Evolutionary conservation across 2,329 filamentous ascomycete genomes (phyloP).

Genomic region (Aureobasidium sp.): DNA sequence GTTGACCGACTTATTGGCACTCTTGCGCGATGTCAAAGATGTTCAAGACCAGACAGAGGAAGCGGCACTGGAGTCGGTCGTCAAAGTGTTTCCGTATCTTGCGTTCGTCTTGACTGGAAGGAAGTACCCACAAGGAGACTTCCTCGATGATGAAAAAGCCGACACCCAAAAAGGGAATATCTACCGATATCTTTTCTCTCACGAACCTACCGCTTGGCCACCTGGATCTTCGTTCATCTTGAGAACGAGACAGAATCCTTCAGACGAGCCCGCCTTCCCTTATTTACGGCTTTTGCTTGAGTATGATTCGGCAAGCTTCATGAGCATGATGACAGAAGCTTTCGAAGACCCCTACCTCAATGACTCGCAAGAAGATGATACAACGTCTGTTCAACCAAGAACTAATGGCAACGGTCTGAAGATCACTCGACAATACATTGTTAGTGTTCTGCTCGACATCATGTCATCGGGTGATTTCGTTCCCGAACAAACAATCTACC

Average conservation of each 20-base stretch:
- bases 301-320: constrained; percentile 84
- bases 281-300: constrained; percentile 78
- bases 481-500: constrained; percentile 77
- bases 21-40: constrained; percentile 52
- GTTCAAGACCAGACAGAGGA: constrained; percentile 60
- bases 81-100: constrained; percentile 91
- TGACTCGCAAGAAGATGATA: constrained; percentile 57
- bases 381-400: constrained; percentile 43
- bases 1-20: constrained; percentile 69
- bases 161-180: constrained; percentile 75
- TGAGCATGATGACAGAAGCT: constrained; percentile 93
- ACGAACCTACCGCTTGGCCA: constrained; percentile 69
- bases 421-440: constrained; percentile 79
- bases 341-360: constrained; percentile 95
- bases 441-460: constrained; percentile 83
- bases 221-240: constrained; percentile 28
- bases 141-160: constrained; percentile 65
- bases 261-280: constrained; percentile 69
- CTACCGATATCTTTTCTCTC: constrained; percentile 91
- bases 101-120: constrained; percentile 86
- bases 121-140: constrained; percentile 79
- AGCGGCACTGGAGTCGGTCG: constrained; percentile 39
- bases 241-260: constrained; percentile 42
- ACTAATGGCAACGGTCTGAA: constrained; percentile 22
- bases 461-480: constrained; percentile 75